Evolutionary conservation across 108 stramenopile genomes (phyloP), one percentile per base, ranked within the genome.

Genomic region (Cyclotella atomus): DNA sequence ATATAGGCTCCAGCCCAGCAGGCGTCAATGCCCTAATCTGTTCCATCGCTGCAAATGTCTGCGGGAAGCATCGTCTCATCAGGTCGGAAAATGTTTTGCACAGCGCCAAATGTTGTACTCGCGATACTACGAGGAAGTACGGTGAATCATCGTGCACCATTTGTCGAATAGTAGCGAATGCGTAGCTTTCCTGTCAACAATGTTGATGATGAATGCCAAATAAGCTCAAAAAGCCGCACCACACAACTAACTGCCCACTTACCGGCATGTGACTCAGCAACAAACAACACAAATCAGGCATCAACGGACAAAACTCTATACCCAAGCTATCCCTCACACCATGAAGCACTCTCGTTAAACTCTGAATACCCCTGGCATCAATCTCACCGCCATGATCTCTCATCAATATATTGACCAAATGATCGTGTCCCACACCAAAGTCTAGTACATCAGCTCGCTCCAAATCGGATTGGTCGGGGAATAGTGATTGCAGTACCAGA

Each of bases 61-160:
- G 76, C 17, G 81, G 76, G 24, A 82, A 82, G 50, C 69, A 76
- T 57, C 70, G 65, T 19, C 56, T 73, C 86, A 95, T 77, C 38
- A 95, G 65, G 67, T 89, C 88, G 12, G 75, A 61, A 85, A 95
- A 95, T 36, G 88, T 87, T 43, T 78, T 83, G 45, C 81, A 73
- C 71, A 71, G 87, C 3, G 87, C 87, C 10, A 84, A 79, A 75
- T 95, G 83, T 77, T 95, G 87, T 21, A 76, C 54, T 41, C 70
- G 65, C 21, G 83, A 82, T 29, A 82, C 71, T 19, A 91, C 84
- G 15, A 87, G 81, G 59, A 85, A 95, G 66, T 84, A 89, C 0
- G 88, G 55, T 16, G 83, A 76, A 59, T 77, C 73, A 33, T 73
- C 71, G 30, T 27, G 27, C 27, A 82, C 70, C 76, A 82, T 77